Base-by-base conservation (phyloP, 768 basidiomycete species). In the Boletus rubescentipes region DNA sequence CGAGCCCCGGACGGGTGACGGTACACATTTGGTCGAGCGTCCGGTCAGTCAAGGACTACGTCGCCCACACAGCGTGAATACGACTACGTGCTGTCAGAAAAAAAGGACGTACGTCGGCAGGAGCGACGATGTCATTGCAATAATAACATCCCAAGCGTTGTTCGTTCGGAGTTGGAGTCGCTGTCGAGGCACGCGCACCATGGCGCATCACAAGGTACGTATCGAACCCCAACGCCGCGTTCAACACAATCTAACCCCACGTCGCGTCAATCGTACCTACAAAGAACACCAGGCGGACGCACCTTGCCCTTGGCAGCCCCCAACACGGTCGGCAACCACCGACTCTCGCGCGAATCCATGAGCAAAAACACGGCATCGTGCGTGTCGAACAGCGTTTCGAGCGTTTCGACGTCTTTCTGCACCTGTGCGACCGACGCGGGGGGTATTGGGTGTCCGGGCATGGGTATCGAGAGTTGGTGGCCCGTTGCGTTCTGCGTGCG, bases 1-100 rank as follows among this genome's bases (percentile, higher is more conserved):
- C 97, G 2, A 98, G 79, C 0, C 96, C 96, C 0, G 97, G 97
- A 20, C 97, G 78, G 0, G 96, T 98, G 30, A 99, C 97, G 1
- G 97, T 98, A 67, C 97, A 99, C 96, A 98, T 98, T 69, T 98
- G 96, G 69, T 98, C 97, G 14, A 98, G 81, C 4, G 95, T 96
- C 38, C 94, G 81, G 67, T 98, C 96, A 1, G 90, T 89, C 39
- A 89, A 71, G 3, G 83, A 84, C 86, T 80, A 26, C n/a, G 55
- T 10, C 15, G 5, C 11, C 5, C 15, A 4, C 32, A 18, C 5
- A n/a, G 23, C n/a, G 26, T 12, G n/a, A 18, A 21, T 26, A 26
- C 26, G n/a, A n/a, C n/a, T n/a, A n/a, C n/a, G n/a, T n/a, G n/a
- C n/a, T n/a, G n/a, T n/a, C n/a, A n/a, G n/a, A n/a, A n/a, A n/a